These are phyloP conservation scores for Melanopsichium pennsylvanicum DNA, from an alignment of 1,284 basidiomycete species.

Conservation along the genomic window DNA sequence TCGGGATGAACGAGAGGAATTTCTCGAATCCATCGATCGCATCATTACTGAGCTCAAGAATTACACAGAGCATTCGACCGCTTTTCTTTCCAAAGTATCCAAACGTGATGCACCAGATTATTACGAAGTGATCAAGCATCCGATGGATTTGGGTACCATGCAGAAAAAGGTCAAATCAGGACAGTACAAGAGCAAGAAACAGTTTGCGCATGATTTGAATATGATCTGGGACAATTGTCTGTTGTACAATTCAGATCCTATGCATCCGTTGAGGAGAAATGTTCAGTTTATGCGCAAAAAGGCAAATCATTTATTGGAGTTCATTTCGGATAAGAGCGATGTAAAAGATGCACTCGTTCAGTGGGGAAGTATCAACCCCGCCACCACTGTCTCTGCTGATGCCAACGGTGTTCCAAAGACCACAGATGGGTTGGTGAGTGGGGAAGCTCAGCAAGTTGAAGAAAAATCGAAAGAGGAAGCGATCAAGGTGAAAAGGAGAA, in stretches of 20 bases:
- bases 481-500: constrained; percentile 9
- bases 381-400: neutral
- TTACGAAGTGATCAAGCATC: constrained; percentile 61
- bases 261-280: constrained; percentile 60
- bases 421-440: too few relatives aligned
- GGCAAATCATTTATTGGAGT: constrained; percentile 74
- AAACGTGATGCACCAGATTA: constrained; percentile 65
- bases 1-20: constrained; percentile 62
- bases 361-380: constrained; percentile 44
- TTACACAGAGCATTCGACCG: constrained; percentile 63
- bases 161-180: constrained; percentile 88
- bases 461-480: neutral
- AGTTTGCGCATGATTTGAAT: constrained; percentile 91
- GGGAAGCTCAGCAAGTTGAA: neutral
- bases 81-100: constrained; percentile 61
- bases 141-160: constrained; percentile 93
- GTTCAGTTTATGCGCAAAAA: constrained; percentile 63
- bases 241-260: constrained; percentile 84
- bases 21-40: constrained; percentile 63
- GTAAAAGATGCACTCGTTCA: constrained; percentile 58
- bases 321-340: constrained; percentile 87
- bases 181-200: constrained; percentile 86
- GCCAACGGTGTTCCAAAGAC: too few relatives aligned
- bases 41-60: constrained; percentile 63
- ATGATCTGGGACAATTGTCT: constrained; percentile 97